Percentiles rank a stretch among this genome's conserved stretches.
These are phyloP conservation scores for Camillea tinctor DNA, from an alignment of 2,329 filamentous ascomycete genomes.

Conservation along the genomic window DNA sequence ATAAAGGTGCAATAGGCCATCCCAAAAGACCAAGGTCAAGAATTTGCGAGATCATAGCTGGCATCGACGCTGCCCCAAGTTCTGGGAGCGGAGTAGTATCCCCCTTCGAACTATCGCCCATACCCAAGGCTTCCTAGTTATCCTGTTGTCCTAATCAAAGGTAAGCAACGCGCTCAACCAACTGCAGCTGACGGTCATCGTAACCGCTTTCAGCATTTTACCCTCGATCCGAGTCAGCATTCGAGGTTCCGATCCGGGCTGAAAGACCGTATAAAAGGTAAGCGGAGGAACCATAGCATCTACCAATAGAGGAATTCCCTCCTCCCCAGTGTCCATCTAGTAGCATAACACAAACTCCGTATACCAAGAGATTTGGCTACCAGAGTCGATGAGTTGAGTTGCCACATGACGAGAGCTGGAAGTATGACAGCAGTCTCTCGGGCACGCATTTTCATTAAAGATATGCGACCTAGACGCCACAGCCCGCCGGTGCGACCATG, in stretches of 20 bases:
- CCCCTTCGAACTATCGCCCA: neutral
- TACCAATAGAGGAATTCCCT: neutral
- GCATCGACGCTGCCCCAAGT: neutral
- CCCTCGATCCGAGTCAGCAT: neutral
- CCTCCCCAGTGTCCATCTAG: neutral
- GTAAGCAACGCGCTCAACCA: neutral
- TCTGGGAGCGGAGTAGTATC: neutral
- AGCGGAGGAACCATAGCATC: neutral
- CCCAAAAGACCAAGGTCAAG: neutral
- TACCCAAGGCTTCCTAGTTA: neutral
- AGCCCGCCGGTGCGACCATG: neutral
- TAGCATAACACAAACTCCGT: neutral
- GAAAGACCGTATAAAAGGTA: neutral
- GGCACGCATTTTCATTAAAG: neutral
- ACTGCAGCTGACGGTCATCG: neutral
- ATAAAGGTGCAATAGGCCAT: neutral
- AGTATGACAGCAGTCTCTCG: neutral
- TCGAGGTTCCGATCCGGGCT: neutral
- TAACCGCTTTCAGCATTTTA: neutral
- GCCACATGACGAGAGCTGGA: neutral
- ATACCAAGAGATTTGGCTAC: neutral
- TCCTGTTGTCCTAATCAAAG: neutral
- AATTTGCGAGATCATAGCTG: neutral
- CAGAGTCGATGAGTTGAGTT: neutral
- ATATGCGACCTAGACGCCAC: neutral